A percentile compares a stretch with the other conserved stretches of the same genome.
These are phyloP conservation scores for Stereocaulon alpinum DNA, from an alignment of 495 filamentous ascomycete species.

Conservation along the genomic window DNA sequence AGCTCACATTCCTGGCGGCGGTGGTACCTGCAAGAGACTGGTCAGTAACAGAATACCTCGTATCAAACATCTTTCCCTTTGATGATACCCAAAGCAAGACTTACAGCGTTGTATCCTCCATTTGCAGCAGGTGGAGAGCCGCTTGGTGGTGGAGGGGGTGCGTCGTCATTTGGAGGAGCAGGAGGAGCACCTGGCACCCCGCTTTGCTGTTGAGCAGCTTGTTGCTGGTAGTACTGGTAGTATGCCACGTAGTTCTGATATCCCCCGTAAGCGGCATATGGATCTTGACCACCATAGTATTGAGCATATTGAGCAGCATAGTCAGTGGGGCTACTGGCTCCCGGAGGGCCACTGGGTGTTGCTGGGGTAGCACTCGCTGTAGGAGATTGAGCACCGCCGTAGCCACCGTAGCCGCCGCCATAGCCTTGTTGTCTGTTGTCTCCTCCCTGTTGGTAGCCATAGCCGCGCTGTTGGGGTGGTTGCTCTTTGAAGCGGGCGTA, in stretches of 20 bases:
- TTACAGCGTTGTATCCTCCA: conserved; percentile 59
- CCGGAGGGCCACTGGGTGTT: conserved; percentile 31
- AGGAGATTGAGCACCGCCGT: conserved; percentile 33
- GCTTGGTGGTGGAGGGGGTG: conserved; percentile 50
- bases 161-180: conserved; percentile 48
- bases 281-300: conserved; percentile 66
- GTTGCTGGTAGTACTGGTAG: conserved; percentile 62
- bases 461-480: conserved; percentile 49
- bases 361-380: conserved; percentile 29
- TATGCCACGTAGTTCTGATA: conserved; percentile 62
- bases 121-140: conserved; percentile 42
- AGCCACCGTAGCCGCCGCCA: conserved; percentile 30
- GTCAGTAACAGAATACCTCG: conserved; percentile 10
- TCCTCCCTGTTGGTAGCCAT: conserved; percentile 18
- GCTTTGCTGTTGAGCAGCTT: conserved; percentile 43
- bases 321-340: conserved; percentile 36
- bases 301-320: conserved; percentile 80
- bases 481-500: conserved; percentile 86
- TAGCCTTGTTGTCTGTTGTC: conserved; percentile 26
- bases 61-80: neutral
- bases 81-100: conserved; percentile 16
- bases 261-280: conserved; percentile 87
- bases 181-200: conserved; percentile 35
- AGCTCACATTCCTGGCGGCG: conserved; percentile 39
- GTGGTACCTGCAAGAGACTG: conserved; percentile 33